These are phyloP conservation scores for Cyberlindnera saturnus DNA, from an alignment of 805 yeast species.

Conservation along the genomic window DNA sequence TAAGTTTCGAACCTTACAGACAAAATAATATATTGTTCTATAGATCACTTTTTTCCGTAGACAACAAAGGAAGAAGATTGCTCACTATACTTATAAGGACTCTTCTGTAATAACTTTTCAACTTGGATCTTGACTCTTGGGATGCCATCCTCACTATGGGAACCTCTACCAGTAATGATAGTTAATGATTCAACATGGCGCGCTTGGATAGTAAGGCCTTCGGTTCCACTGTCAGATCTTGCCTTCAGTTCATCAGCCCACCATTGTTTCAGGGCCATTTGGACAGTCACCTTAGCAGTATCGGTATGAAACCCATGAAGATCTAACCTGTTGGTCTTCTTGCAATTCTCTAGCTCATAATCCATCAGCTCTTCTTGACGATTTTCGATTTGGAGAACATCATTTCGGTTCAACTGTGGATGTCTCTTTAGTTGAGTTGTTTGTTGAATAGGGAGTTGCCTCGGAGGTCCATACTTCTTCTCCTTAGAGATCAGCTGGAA, in stretches of 20 bases:
- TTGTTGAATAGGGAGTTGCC: not conserved
- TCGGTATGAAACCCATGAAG: conserved; percentile 48
- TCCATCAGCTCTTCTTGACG: not conserved
- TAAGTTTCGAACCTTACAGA: too few relatives aligned
- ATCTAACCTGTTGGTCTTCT: conserved; percentile 34
- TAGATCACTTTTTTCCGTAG: conserved; percentile 30
- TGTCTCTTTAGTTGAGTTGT: not conserved
- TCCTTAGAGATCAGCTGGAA: not conserved
- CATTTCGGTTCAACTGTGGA: not conserved
- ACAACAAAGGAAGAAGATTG: conserved; percentile 37
- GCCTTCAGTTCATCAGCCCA: conserved; percentile 50
- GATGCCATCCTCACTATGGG: conserved; percentile 56
- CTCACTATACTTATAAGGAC: conserved; percentile 42
- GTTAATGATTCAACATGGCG: conserved; percentile 36
- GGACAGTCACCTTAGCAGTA: conserved; percentile 38
- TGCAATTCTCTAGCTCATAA: conserved; percentile 7
- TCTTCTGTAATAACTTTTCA: conserved; percentile 29
- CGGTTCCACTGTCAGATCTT: conserved; percentile 36
- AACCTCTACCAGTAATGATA: conserved; percentile 64
- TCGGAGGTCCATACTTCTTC: not conserved
- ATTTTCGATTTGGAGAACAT: not conserved
- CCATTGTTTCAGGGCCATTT: conserved; percentile 43
- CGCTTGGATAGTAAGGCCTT: conserved; percentile 31
- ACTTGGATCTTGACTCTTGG: conserved; percentile 43
- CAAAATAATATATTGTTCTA: not conserved